Evolutionary conservation across 177 flowering plant genomes (phyloP).

Genomic region (Vitis hybrid): DNA sequence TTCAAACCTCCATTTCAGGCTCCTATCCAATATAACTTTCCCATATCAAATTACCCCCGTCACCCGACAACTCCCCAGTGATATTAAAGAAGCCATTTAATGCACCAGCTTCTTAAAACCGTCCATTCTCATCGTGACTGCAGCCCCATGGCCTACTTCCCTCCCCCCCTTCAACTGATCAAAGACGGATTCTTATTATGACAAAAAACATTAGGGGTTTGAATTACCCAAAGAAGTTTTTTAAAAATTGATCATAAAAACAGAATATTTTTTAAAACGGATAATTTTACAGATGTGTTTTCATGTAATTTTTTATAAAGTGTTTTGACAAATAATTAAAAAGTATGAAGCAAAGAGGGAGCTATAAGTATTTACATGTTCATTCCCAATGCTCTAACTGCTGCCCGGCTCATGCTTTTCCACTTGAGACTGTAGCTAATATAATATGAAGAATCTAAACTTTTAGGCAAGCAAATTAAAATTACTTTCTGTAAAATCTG

Average conservation of each 20-base stretch:
- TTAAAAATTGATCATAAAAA: background rate
- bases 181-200: no score
- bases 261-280: background rate
- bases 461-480: no score
- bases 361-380: no score
- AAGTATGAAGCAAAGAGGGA: no score
- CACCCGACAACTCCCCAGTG: conserved; percentile 4
- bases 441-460: no score
- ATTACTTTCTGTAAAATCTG: no score
- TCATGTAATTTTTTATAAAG: background rate
- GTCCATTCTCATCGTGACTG: background rate
- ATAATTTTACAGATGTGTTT: background rate
- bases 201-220: no score
- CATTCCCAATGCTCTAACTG: no score
- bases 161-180: background rate
- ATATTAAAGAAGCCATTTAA: conserved; percentile 12
- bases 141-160: background rate
- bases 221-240: background rate
- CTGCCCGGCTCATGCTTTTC: no score
- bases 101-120: conserved; percentile 6
- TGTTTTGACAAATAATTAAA: background rate
- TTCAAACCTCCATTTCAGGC: background rate
- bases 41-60: no score
- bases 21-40: no score
- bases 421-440: no score